A percentile compares a stretch with the other conserved stretches of the same genome.
phyloP scores from a whole-genome alignment of 495 filamentous ascomycete genomes.

The Aspergillus campestris region DNA sequence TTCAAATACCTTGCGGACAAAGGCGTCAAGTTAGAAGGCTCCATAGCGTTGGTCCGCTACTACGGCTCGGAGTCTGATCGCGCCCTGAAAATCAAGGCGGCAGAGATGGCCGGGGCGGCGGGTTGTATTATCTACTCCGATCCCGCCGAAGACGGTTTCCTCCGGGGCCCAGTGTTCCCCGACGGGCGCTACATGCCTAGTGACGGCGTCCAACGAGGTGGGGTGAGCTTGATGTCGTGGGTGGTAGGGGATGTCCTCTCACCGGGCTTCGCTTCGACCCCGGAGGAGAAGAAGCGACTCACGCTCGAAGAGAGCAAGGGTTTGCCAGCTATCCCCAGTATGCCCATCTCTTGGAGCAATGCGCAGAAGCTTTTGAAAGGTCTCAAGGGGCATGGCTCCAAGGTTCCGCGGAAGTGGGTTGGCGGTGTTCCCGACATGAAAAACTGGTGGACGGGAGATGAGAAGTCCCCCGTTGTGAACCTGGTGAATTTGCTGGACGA shows the following conservation, averaged over 20 bases:
- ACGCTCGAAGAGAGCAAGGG: conserved; percentile 62
- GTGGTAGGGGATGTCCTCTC: conserved; percentile 82
- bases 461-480: conserved; percentile 65
- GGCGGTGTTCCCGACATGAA: conserved; percentile 63
- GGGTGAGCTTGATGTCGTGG: conserved; percentile 76
- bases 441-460: conserved; percentile 78
- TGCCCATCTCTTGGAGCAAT: conserved; percentile 84
- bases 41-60: conserved; percentile 77
- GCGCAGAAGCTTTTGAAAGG: conserved; percentile 70
- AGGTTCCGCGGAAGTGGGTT: conserved; percentile 64
- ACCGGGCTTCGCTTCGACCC: conserved; percentile 74
- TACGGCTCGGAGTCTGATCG: conserved; percentile 64
- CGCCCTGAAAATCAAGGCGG: conserved; percentile 80
- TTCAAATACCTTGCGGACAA: conserved; percentile 61
- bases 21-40: conserved; percentile 65
- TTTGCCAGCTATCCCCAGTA: conserved; percentile 73
- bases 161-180: conserved; percentile 58
- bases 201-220: conserved; percentile 73
- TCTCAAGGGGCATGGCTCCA: conserved; percentile 67
- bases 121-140: conserved; percentile 92
- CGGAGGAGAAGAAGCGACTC: conserved; percentile 52
- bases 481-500: conserved; percentile 89
- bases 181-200: conserved; percentile 69
- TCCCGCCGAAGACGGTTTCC: conserved; percentile 70
- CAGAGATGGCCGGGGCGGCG: conserved; percentile 71